phyloP scores from a whole-genome alignment of 176 grass and related monocot genomes.

The Calamus simplicifolius region DNA sequence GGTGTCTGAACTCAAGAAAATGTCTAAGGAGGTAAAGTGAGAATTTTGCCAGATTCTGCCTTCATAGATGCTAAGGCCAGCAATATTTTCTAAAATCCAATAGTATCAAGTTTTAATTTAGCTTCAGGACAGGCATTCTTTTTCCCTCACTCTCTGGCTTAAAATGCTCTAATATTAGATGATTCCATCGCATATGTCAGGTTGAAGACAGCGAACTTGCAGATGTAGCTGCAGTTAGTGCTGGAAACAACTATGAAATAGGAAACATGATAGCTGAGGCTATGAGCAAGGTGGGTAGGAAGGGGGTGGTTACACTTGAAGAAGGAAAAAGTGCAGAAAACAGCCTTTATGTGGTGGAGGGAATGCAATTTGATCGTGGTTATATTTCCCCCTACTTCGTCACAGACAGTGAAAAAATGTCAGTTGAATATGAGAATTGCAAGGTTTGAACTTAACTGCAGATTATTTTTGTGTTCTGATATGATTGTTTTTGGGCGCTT shows the following conservation, averaged over 20 bases:
- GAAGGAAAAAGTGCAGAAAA: constrained; percentile 57
- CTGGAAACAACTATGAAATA: constrained; percentile 57
- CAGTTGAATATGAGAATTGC: constrained; percentile 61
- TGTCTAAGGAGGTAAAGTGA: constrained; percentile 45
- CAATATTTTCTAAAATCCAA: too few species aligned
- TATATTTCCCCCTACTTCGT: constrained; percentile 81
- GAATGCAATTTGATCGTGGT: constrained; percentile 63
- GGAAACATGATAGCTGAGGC: constrained; percentile 64
- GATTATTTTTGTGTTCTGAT: neutral
- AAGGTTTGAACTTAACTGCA: constrained; percentile 30
- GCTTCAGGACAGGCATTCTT: too few species aligned
- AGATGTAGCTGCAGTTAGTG: constrained; percentile 50
- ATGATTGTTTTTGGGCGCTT: neutral
- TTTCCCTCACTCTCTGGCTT: too few species aligned
- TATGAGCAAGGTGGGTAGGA: constrained; percentile 52
- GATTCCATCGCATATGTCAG: constrained; percentile 1
- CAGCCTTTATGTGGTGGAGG: constrained; percentile 54
- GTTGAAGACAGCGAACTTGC: constrained; percentile 61
- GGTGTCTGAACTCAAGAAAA: constrained; percentile 32
- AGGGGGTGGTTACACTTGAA: constrained; percentile 65
- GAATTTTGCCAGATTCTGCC: neutral
- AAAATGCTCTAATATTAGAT: too few species aligned
- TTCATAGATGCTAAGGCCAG: too few species aligned
- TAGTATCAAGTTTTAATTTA: too few species aligned
- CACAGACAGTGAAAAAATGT: constrained; percentile 72